Percentiles rank a stretch among this genome's conserved stretches.
Evolutionary conservation across 352 stramenopile species (phyloP).

Genomic region (Pythium grandisporangium): DNA sequence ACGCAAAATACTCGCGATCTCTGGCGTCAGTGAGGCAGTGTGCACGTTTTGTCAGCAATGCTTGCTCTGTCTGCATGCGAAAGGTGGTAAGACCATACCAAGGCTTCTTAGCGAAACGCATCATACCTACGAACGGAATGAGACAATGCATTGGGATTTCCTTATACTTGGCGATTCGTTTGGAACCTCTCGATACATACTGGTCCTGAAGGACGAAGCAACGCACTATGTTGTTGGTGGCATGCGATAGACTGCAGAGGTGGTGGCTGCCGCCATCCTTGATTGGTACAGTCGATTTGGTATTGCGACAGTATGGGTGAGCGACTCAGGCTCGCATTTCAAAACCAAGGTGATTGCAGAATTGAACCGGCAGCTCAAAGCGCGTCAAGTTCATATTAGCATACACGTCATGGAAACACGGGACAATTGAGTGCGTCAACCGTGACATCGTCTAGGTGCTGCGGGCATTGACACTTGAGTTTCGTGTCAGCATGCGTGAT

Average conservation of each 20-base stretch:
- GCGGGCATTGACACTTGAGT: conserved; percentile 9
- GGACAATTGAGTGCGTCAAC: conserved; percentile 18
- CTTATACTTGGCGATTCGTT: conserved; percentile 13
- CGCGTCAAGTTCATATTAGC: conserved; percentile 11
- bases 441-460: conserved; percentile 19
- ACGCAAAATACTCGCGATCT: not conserved
- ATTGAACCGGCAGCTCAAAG: conserved; percentile 2
- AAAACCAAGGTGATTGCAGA: conserved; percentile 17
- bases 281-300: conserved; percentile 19
- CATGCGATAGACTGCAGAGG: conserved; percentile 6
- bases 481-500: conserved; percentile 6
- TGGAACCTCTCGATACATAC: conserved; percentile 9
- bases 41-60: conserved; percentile 1
- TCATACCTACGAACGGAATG: conserved; percentile 11
- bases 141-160: conserved; percentile 23
- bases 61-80: conserved; percentile 10
- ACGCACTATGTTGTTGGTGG: conserved; percentile 18
- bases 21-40: not conserved
- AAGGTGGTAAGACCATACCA: conserved; percentile 9
- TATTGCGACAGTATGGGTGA: conserved; percentile 10
- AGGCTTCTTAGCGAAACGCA: not conserved
- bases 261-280: conserved; percentile 9
- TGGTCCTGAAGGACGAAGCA: conserved; percentile 20
- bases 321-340: conserved; percentile 20
- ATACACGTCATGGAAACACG: conserved; percentile 24